Percentiles rank a stretch among this genome's conserved stretches.
phyloP scores from a whole-genome alignment of 805 yeast species.

The Suhomyces sp. region DNA sequence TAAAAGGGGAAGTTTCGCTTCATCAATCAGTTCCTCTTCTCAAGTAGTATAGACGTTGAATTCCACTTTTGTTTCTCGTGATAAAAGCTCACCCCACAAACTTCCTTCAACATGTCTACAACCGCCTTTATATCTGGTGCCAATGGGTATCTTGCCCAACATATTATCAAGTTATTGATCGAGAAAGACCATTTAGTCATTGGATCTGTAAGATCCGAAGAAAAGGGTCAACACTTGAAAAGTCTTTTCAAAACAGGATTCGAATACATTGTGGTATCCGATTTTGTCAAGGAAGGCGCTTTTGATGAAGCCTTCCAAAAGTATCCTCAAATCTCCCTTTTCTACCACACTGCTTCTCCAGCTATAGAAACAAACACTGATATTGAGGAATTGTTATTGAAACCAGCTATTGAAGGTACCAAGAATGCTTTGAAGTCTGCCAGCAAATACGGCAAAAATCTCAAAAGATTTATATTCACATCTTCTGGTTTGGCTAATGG shows the following conservation, averaged over 20 bases:
- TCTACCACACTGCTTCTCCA: conserved; percentile 38
- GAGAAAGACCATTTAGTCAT: conserved; percentile 41
- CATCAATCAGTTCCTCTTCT: too few relatives aligned
- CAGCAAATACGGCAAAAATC: conserved; percentile 15
- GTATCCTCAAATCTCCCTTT: conserved; percentile 26
- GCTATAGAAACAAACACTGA: conserved; percentile 19
- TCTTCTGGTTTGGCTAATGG: conserved; percentile 22
- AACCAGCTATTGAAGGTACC: conserved; percentile 36
- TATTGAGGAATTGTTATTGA: conserved; percentile 19
- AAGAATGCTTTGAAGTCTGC: conserved; percentile 21
- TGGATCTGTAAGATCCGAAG: conserved; percentile 44
- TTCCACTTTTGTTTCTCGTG: too few relatives aligned
- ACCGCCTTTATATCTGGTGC: conserved; percentile 50
- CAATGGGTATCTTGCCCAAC: conserved; percentile 52
- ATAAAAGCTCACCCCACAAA: too few relatives aligned
- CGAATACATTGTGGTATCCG: conserved; percentile 23
- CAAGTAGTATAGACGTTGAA: too few relatives aligned
- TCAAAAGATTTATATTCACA: conserved; percentile 22
- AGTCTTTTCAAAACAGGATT: conserved; percentile 17
- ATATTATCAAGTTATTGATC: conserved; percentile 38
- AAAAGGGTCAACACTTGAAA: conserved; percentile 33
- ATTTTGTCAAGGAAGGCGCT: conserved; percentile 21
- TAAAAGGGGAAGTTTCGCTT: too few relatives aligned
- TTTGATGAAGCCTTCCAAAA: conserved; percentile 27
- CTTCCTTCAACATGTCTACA: conserved; percentile 1